These are phyloP conservation scores for Pseudocercospora vitis DNA, from an alignment of 2,329 filamentous ascomycete genomes.

Conservation along the genomic window DNA sequence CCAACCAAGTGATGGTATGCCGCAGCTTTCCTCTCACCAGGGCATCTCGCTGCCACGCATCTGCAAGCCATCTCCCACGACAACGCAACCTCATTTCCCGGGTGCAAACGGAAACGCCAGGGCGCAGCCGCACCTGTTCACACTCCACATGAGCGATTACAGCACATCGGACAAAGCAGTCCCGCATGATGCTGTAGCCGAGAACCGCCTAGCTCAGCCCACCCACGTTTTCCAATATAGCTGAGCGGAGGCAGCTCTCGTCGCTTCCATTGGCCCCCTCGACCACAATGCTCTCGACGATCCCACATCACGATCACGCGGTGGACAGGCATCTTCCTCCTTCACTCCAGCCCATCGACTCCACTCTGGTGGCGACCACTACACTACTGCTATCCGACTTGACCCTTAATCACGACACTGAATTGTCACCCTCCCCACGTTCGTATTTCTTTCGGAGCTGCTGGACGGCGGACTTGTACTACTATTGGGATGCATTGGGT, in stretches of 20 bases:
- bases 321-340: conserved; percentile 9
- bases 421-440: not conserved
- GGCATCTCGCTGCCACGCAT: not conserved
- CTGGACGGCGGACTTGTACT: conserved; percentile 24
- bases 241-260: conserved; percentile 2
- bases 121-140: conserved; percentile 2
- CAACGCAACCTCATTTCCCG: conserved; percentile 9
- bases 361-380: conserved; percentile 6
- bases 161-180: not conserved
- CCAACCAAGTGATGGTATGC: conserved; percentile 41
- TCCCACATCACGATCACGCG: conserved; percentile 4
- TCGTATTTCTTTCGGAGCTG: conserved; percentile 15
- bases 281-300: not conserved
- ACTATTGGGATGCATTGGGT: conserved; percentile 7
- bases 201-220: conserved; percentile 3
- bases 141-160: not conserved
- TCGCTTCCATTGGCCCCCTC: conserved; percentile 6
- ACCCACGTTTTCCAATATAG: conserved; percentile 5
- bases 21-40: not conserved
- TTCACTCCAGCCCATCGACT: conserved; percentile 6
- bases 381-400: not conserved
- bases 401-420: not conserved
- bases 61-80: not conserved
- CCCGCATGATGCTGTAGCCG: conserved; percentile 5
- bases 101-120: not conserved